A percentile compares a stretch with the other conserved stretches of the same genome.
phyloP scores from a whole-genome alignment of 208 protist species.

The Crithidia mellificae region DNA sequence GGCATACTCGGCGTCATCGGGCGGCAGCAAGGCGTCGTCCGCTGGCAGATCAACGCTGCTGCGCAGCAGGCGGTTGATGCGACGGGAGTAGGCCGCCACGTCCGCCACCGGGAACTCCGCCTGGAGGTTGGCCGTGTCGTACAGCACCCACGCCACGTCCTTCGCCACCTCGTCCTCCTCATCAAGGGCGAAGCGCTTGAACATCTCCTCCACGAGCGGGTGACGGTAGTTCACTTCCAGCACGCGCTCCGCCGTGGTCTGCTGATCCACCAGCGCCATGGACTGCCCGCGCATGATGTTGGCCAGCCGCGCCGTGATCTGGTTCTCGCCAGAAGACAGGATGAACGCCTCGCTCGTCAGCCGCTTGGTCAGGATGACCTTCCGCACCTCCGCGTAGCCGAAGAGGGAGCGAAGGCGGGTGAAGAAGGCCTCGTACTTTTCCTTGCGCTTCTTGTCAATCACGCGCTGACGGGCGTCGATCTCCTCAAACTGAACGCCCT shows the following conservation, averaged over 20 bases:
- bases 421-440: constrained; percentile 88
- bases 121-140: constrained; percentile 93
- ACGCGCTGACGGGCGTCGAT: constrained; percentile 85
- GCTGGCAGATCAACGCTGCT: constrained; percentile 78
- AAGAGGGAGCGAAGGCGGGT: constrained; percentile 84
- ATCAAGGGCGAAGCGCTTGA: constrained; percentile 82
- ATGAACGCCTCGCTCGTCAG: constrained; percentile 93
- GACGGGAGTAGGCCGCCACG: constrained; percentile 70
- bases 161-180: constrained; percentile 77
- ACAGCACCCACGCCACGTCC: constrained; percentile 95
- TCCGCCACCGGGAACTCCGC: constrained; percentile 94
- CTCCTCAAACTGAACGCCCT: constrained; percentile 94
- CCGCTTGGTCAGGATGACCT: constrained; percentile 93
- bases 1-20: constrained; percentile 76
- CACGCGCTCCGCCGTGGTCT: constrained; percentile 80
- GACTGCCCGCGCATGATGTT: constrained; percentile 97
- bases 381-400: constrained; percentile 69
- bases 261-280: constrained; percentile 47
- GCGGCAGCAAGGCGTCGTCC: constrained; percentile 69
- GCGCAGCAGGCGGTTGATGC: constrained; percentile 90
- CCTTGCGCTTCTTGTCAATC: constrained; percentile 89
- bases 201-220: constrained; percentile 95
- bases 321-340: constrained; percentile 92
- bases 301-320: constrained; percentile 97
- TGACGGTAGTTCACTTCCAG: constrained; percentile 99